Percentiles rank a stretch among this genome's conserved stretches.
phyloP scores from a whole-genome alignment of 305 asterid genomes.

The Ilex paraguariensis region DNA sequence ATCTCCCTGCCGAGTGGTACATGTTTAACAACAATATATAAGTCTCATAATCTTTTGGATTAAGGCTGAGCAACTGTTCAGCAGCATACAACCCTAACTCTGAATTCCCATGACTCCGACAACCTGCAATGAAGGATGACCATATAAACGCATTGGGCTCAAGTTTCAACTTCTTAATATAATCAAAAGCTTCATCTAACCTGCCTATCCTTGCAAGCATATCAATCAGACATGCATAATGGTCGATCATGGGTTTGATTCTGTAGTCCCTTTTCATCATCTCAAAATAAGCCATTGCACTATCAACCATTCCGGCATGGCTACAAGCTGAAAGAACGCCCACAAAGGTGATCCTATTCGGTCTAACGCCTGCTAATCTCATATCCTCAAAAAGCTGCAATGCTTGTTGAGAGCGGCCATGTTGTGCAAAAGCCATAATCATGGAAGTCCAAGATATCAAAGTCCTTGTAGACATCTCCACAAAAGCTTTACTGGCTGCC shows the following conservation, averaged over 20 bases:
- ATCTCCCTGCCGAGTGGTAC: too few relatives aligned
- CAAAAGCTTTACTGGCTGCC: conserved; percentile 65
- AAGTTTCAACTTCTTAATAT: conserved; percentile 41
- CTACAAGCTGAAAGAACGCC: conserved; percentile 91
- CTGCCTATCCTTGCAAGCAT: conserved; percentile 76
- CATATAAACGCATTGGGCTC: conserved; percentile 72
- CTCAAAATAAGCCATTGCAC: conserved; percentile 56
- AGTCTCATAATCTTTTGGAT: too few relatives aligned
- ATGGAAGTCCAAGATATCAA: conserved; percentile 90
- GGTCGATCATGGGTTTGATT: conserved; percentile 75
- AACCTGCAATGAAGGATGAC: conserved; percentile 66
- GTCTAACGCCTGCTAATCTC: conserved; percentile 74
- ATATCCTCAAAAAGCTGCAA: conserved; percentile 76
- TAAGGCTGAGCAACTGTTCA: too few relatives aligned
- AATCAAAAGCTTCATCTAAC: conserved; percentile 72
- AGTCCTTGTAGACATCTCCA: conserved; percentile 73
- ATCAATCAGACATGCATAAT: conserved; percentile 65
- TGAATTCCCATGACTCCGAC: too few relatives aligned
- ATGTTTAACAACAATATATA: too few relatives aligned
- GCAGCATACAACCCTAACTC: too few relatives aligned
- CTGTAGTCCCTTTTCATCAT: conserved; percentile 70
- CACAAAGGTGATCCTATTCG: conserved; percentile 81
- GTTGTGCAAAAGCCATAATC: conserved; percentile 70
- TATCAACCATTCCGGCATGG: conserved; percentile 80
- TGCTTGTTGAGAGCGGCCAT: conserved; percentile 62